These are phyloP conservation scores for Andrographis paniculata DNA, from an alignment of 305 asterid species.

Conservation along the genomic window DNA sequence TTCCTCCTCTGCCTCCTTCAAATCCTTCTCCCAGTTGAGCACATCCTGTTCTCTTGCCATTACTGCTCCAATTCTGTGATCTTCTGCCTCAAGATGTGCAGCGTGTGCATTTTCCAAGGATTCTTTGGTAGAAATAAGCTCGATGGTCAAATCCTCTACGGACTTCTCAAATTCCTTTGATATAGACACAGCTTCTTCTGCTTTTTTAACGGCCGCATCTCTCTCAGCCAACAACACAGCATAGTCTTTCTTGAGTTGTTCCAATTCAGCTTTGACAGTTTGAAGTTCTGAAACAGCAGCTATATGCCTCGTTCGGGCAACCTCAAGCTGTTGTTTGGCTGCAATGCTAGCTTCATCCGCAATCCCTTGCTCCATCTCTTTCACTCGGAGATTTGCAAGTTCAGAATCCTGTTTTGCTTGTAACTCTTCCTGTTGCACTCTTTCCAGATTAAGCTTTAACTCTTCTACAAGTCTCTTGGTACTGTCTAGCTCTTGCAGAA, in stretches of 20 bases:
- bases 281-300: conserved; percentile 74
- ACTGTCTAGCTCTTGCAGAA: conserved; percentile 72
- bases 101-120: conserved; percentile 88
- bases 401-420: conserved; percentile 97
- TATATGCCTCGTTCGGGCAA: conserved; percentile 72
- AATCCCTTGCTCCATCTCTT: conserved; percentile 90
- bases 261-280: conserved; percentile 49
- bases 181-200: conserved; percentile 55
- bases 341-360: conserved; percentile 85
- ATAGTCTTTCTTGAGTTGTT: conserved; percentile 55
- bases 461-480: conserved; percentile 85
- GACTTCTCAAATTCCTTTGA: conserved; percentile 77
- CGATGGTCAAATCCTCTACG: conserved; percentile 76
- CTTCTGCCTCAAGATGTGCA: conserved; percentile 94
- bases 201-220: conserved; percentile 49
- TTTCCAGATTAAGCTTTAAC: conserved; percentile 83
- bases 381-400: conserved; percentile 80
- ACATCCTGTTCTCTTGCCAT: conserved; percentile 83
- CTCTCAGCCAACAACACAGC: conserved; percentile 49
- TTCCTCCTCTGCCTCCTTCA: conserved; percentile 70
- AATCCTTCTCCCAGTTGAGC: conserved; percentile 74
- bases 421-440: conserved; percentile 81
- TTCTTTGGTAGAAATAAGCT: conserved; percentile 71
- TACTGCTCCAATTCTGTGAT: conserved; percentile 71
- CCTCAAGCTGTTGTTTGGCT: conserved; percentile 95